Evolutionary conservation across 805 yeast species (phyloP), one percentile per base, ranked within the genome.

Genomic region (Lachancea waltii): DNA sequence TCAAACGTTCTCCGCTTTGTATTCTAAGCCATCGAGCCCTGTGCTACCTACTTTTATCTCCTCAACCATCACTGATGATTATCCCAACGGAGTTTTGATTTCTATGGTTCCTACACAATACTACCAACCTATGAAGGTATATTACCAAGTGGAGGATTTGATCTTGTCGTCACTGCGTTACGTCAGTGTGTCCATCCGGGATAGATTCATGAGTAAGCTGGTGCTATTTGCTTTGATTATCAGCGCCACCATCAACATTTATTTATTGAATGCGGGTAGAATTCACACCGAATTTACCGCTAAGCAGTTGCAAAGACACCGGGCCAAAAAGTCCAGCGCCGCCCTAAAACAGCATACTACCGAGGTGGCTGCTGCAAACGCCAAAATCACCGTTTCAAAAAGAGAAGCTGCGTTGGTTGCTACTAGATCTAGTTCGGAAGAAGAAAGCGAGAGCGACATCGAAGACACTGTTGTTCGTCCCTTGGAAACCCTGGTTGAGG

Each of bases 211-310:
- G 48, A 79, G 92, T 44, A 89, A 89, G 58, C 74, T 79, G 45
- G 68, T 87, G 36, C 73, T 89, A 31, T 69, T 83, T 44, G 78
- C 77, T 8, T 76, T 89, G 43, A 78, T 82, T 18, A 65, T 85
- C 46, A 83, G 95, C 47, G 73, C 85, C 39, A 78, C 82, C 5
- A 78, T 85, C 46, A 92, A 92, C 58, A 77, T 83, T 35, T 90
- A 89, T 60, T 70, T 92, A 48, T 72, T 90, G 58, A 85, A 86
- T 53, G 92, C 85, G 41, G 82, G 95, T n/a, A 74, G 84, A 59
- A 69, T 72, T 38, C 84, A 81, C 49, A 68, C 75, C 7, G 61
- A 58, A 31, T 55, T 60, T 39, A 66, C 63, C 46, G 70, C 58
- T 7, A 49, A 47, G 18, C 54, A 58, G 41, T 44, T 53, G 18